Evolutionary conservation across 1,284 basidiomycete genomes (phyloP).

Genomic region (Ceratobasidium theobromae): DNA sequence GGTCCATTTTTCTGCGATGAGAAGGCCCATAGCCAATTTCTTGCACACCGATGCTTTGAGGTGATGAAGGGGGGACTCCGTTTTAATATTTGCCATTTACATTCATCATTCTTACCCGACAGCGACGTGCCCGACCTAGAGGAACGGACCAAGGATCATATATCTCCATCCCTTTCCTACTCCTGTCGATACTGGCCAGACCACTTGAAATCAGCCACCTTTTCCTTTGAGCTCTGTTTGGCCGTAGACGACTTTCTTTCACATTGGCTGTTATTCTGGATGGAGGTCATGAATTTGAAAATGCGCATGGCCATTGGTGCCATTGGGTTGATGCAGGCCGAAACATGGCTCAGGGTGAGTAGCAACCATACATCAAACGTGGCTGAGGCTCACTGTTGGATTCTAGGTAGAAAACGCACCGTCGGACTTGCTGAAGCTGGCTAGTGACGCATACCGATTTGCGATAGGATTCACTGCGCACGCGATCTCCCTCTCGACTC

Average conservation of each 20-base stretch:
- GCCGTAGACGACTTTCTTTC: background rate
- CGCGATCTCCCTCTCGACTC: background rate
- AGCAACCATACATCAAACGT: background rate
- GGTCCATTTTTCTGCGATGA: background rate
- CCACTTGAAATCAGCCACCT: background rate
- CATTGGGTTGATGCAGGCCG: background rate
- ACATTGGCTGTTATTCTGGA: background rate
- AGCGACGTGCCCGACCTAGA: background rate
- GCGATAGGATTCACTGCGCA: background rate
- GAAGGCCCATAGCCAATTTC: background rate
- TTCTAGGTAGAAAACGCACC: background rate
- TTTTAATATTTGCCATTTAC: constrained; percentile 6
- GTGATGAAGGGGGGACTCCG: background rate
- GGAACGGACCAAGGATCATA: background rate
- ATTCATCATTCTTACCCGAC: constrained; percentile 2
- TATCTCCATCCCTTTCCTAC: background rate
- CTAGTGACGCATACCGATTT: background rate
- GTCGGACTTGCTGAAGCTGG: background rate
- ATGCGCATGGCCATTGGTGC: background rate
- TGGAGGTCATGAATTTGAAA: constrained; percentile 14
- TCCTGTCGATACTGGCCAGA: constrained; percentile 2
- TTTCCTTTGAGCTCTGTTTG: background rate
- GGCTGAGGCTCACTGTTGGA: background rate
- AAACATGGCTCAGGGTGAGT: background rate
- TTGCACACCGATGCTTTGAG: constrained; percentile 4